A percentile compares a stretch with the other conserved stretches of the same genome.
Evolutionary conservation across 495 filamentous ascomycete species (phyloP).

Genomic region (Hypoxylon lienhwacheense): DNA sequence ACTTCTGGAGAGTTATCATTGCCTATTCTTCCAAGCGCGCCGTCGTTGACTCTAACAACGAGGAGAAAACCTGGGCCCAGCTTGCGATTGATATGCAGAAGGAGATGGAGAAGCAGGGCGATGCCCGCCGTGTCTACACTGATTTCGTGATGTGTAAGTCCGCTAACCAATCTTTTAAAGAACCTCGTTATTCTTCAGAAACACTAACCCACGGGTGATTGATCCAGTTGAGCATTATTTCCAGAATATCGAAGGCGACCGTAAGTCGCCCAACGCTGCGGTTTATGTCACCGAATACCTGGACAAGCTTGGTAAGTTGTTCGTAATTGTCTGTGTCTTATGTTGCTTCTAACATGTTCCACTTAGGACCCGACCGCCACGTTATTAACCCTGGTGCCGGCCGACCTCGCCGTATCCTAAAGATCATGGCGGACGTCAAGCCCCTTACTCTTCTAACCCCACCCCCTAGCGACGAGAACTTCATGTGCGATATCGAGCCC

Average conservation of each 20-base stretch:
- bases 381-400: constrained; percentile 1
- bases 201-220: constrained; percentile 21
- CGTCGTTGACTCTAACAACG: constrained; percentile 28
- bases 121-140: constrained; percentile 40
- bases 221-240: constrained; percentile 50
- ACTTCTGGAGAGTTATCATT: constrained; percentile 47
- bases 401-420: constrained; percentile 3
- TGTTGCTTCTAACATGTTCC: neutral
- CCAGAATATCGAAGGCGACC: constrained; percentile 41
- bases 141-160: constrained; percentile 45
- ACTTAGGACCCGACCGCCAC: constrained; percentile 1
- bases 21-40: constrained; percentile 43
- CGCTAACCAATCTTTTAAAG: neutral
- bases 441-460: neutral
- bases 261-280: constrained; percentile 39
- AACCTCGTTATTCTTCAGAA: neutral
- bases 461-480: neutral
- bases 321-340: neutral
- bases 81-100: constrained; percentile 40
- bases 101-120: constrained; percentile 26
- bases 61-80: constrained; percentile 38
- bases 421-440: too few relatives aligned
- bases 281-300: constrained; percentile 36
- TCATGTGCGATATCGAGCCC: neutral
- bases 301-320: constrained; percentile 20